Conservation (phyloP, 768 basidiomycete genomes). For the Boletus reticuloceps region DNA sequence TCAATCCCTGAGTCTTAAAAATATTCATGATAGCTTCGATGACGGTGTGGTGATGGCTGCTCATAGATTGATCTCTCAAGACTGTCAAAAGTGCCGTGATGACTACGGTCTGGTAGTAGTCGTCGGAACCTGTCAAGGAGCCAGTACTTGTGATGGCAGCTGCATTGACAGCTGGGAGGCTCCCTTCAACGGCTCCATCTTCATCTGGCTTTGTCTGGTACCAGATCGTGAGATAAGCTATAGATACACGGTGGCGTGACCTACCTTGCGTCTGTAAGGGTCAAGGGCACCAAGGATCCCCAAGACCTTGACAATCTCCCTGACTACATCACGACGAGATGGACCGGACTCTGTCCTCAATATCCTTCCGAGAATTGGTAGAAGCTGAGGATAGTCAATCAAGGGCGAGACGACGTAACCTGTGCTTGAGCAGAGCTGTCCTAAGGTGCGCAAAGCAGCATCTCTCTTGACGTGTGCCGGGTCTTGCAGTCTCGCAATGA, state of each 20-base stretch:
- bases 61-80: slow-evolving; percentile 84
- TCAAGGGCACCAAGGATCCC: slow-evolving; percentile 96
- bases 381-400: slow-evolving; percentile 85
- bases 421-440: slow-evolving; percentile 93
- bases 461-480: slow-evolving; percentile 87
- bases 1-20: slow-evolving; percentile 96
- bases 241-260: slow-evolving; percentile 7
- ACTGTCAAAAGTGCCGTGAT: slow-evolving; percentile 85
- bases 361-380: slow-evolving; percentile 83
- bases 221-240: slow-evolving; percentile 5
- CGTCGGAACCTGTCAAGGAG: slow-evolving; percentile 71
- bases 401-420: slow-evolving; percentile 92
- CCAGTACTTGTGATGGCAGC: slow-evolving; percentile 65
- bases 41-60: slow-evolving; percentile 84
- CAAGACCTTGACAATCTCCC: slow-evolving; percentile 93
- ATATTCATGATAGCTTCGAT: slow-evolving; percentile 99
- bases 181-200: slow-evolving; percentile 57
- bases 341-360: slow-evolving; percentile 73
- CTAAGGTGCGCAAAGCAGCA: slow-evolving; percentile 90
- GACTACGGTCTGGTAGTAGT: slow-evolving; percentile 96
- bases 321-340: slow-evolving; percentile 85
- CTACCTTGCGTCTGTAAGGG: slow-evolving; percentile 90
- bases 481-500: slow-evolving; percentile 87
- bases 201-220: slow-evolving; percentile 59
- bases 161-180: slow-evolving; percentile 60